Evolutionary conservation across 805 yeast species (phyloP), one percentile per base, ranked within the genome.

Genomic region (Tetrapisispora arboricola): DNA sequence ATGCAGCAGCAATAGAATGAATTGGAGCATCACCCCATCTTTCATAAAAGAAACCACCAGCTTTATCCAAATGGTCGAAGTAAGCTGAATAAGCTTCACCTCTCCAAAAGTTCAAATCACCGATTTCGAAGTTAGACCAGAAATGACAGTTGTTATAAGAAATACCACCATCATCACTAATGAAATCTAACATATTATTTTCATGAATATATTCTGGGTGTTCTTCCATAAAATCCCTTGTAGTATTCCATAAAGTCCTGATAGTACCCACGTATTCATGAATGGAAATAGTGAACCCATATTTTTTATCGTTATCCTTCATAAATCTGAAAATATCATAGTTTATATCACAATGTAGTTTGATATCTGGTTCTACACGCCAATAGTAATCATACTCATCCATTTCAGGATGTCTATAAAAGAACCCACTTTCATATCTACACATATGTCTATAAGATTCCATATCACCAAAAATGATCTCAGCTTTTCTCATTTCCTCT

Each of bases 21-120:
- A 84, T 78, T 18, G 94, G 94, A 21, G 94, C 95, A 61, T 85
- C 95, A 44, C 94, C 94, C 90, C 95, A 86, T 56, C 92, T 71
- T 63, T 82, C 86, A 63, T 86, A 86, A 67, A 82, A 86, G 57
- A 87, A 81, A 4, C 94, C 94, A 45, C 94, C 88, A 1, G 78
- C 66, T 37, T 66, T 61, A 56, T 85, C 92, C 46, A 84, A 69
- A 52, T 73, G 66, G 17, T 79, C 77, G 48, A 84, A 82, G 60
- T 78, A 84, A 35, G 70, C 72, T 22, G 67, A 60, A 61, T 86
- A 86, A n/a, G 80, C 80, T 41, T 79, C 75, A 19, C 76, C 66
- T 54, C 88, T 68, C 77, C 84, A 86, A 55, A 86, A 76, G 41
- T 76, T 71, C 63, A 87, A 69, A 44, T 72, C 71, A 11, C 80